These are phyloP conservation scores for Apiospora koreana DNA, from an alignment of 2,329 filamentous ascomycete species.

Conservation along the genomic window DNA sequence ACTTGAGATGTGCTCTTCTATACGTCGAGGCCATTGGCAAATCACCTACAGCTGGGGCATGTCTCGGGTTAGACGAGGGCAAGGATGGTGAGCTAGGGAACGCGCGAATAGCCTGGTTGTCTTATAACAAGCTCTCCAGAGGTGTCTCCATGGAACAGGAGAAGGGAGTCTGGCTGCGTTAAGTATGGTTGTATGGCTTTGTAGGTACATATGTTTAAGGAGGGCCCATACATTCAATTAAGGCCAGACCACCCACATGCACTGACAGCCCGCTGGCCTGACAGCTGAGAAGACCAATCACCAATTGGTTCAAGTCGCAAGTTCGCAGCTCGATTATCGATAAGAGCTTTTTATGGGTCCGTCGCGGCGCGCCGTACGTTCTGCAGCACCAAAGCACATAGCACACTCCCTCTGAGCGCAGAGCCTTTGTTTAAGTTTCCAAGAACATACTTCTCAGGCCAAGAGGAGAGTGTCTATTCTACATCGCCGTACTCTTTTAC, in stretches of 20 bases:
- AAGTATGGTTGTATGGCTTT: not conserved
- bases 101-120: not conserved
- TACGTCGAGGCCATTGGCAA: slow-evolving; percentile 31
- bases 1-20: slow-evolving; percentile 6
- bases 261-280: too few relatives aligned
- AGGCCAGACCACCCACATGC: too few relatives aligned
- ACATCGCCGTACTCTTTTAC: not conserved
- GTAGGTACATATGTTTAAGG: too few relatives aligned
- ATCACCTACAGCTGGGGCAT: slow-evolving; percentile 29
- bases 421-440: not conserved
- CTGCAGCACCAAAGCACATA: too few relatives aligned
- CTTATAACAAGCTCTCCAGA: not conserved
- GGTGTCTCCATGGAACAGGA: not conserved
- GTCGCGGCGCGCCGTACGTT: not conserved
- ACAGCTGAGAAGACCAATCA: too few relatives aligned
- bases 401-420: too few relatives aligned
- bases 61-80: too few relatives aligned
- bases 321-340: not conserved
- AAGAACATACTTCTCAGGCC: not conserved
- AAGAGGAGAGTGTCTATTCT: not conserved
- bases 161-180: not conserved
- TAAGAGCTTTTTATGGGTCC: not conserved
- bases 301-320: too few relatives aligned
- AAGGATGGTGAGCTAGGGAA: not conserved
- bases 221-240: too few relatives aligned